These are phyloP conservation scores for Yamadazyma sp. DNA, from an alignment of 805 yeast species.

Conservation along the genomic window DNA sequence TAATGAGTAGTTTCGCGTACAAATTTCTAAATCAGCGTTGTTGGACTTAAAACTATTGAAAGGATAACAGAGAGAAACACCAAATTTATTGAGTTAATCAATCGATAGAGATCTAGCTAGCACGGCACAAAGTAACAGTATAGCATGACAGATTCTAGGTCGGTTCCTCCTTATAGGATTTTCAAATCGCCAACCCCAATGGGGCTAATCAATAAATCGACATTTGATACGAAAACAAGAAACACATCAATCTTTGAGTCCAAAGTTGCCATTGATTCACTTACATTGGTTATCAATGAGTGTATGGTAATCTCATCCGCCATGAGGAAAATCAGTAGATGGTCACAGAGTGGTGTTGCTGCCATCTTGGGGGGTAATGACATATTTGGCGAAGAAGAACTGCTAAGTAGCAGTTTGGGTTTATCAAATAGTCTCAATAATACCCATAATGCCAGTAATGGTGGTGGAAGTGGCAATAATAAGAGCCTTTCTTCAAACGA, in stretches of 20 bases:
- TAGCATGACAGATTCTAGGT: too few species aligned
- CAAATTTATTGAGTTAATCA: too few species aligned
- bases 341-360: slow-evolving; percentile 78
- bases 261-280: slow-evolving; percentile 58
- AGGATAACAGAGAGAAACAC: too few species aligned
- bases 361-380: slow-evolving; percentile 72
- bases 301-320: slow-evolving; percentile 83
- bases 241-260: background rate
- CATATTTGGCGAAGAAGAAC: slow-evolving; percentile 44
- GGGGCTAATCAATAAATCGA: slow-evolving; percentile 1
- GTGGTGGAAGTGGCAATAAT: slow-evolving; percentile 3
- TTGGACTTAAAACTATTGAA: too few species aligned
- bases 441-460: background rate
- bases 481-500: too few species aligned
- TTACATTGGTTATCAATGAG: slow-evolving; percentile 82
- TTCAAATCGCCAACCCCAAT: slow-evolving; percentile 6
- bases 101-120: too few species aligned
- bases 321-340: slow-evolving; percentile 70
- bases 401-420: slow-evolving; percentile 14
- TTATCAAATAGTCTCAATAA: slow-evolving; percentile 10
- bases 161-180: slow-evolving; percentile 2
- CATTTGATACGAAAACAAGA: background rate
- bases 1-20: background rate
- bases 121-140: too few species aligned
- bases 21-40: too few species aligned